phyloP scores from a whole-genome alignment of 23 red algal species.

The Gracilaria domingensis region DNA sequence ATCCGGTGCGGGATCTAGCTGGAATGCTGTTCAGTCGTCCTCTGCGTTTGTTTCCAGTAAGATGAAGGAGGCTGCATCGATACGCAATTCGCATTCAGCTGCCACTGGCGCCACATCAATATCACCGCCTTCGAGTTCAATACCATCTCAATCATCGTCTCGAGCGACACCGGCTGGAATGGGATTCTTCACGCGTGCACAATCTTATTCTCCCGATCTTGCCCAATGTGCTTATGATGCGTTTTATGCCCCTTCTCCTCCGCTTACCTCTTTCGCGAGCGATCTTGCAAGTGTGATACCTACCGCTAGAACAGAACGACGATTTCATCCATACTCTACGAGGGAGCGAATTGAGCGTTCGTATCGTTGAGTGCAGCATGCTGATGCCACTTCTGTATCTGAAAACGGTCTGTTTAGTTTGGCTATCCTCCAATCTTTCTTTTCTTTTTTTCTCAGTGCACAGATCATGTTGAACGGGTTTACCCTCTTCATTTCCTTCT shows the following conservation, averaged over 20 bases:
- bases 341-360: conserved; percentile 58
- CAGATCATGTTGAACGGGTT: conserved; percentile 29
- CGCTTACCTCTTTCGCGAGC: conserved; percentile 26
- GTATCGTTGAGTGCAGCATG: conserved; percentile 37
- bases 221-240: conserved; percentile 67
- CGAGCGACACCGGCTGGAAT: neutral
- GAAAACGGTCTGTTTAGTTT: neutral
- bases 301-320: conserved; percentile 37
- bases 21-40: conserved; percentile 6
- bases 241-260: conserved; percentile 27
- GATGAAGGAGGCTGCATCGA: neutral
- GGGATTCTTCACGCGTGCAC: conserved; percentile 62
- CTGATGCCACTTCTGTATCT: neutral
- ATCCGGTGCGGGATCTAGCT: conserved; percentile 18
- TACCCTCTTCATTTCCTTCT: conserved; percentile 24
- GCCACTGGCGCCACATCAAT: neutral
- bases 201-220: conserved; percentile 58
- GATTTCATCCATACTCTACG: conserved; percentile 65
- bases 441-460: conserved; percentile 8
- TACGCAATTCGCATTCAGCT: neutral
- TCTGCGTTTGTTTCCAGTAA: neutral
- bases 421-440: neutral
- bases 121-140: neutral
- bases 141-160: neutral
- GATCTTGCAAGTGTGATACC: conserved; percentile 39